Conservation (phyloP, 2,329 filamentous ascomycete genomes). For the Paraphaeosphaeria sporulosa region DNA sequence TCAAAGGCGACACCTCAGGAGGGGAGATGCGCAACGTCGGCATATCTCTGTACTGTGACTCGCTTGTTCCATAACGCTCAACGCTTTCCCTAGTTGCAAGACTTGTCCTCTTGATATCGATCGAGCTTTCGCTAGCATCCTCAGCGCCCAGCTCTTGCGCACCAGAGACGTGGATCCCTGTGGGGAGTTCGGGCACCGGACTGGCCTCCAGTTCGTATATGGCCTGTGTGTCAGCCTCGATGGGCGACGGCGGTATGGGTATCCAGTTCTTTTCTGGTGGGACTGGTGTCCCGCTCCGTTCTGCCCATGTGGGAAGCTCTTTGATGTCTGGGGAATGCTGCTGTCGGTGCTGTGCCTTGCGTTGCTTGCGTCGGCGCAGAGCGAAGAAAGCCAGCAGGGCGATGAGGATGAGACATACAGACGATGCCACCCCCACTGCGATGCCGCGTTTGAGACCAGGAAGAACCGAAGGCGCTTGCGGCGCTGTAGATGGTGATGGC, state of each 20-base stretch:
- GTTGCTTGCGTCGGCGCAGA: slow-evolving; percentile 28
- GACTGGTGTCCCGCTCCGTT: slow-evolving; percentile 22
- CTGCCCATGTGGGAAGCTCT: slow-evolving; percentile 17
- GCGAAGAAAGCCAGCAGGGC: slow-evolving; percentile 31
- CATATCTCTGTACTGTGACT: slow-evolving; percentile 6
- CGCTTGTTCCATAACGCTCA: background rate
- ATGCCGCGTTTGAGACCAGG: slow-evolving; percentile 42
- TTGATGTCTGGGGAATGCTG: slow-evolving; percentile 7
- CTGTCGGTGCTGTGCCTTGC: slow-evolving; percentile 16
- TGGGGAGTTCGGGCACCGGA: slow-evolving; percentile 30
- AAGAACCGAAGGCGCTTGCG: slow-evolving; percentile 18
- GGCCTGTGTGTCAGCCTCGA: slow-evolving; percentile 30
- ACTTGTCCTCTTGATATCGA: background rate
- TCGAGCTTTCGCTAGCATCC: background rate
- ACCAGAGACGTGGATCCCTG: slow-evolving; percentile 14
- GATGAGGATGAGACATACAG: slow-evolving; percentile 31
- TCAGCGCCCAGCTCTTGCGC: slow-evolving; percentile 26
- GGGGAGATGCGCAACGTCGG: slow-evolving; percentile 13
- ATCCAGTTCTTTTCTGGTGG: slow-evolving; percentile 14
- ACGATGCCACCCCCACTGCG: slow-evolving; percentile 37
- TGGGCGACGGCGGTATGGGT: slow-evolving; percentile 15
- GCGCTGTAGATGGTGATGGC: slow-evolving; percentile 2
- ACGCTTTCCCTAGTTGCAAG: background rate
- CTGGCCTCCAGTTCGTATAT: slow-evolving; percentile 35
- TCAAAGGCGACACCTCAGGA: slow-evolving; percentile 2